Evolutionary conservation across 1,139 yeast genomes (phyloP).

Genomic region (Candida labiduridarum): DNA sequence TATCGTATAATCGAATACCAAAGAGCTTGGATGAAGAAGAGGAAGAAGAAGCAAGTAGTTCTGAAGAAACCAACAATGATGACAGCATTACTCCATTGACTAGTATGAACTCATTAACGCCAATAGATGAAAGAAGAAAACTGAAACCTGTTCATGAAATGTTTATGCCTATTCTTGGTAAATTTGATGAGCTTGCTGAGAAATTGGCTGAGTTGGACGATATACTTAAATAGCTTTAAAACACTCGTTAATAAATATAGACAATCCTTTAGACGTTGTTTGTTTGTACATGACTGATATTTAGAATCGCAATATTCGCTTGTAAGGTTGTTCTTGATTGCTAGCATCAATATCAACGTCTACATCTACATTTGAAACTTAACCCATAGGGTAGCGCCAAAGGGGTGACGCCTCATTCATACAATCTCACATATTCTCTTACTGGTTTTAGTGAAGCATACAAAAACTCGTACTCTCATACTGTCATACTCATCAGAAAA

Average conservation of each 20-base stretch:
- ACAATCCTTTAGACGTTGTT: not conserved
- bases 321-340: too few species aligned
- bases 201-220: constrained; percentile 47
- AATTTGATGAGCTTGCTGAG: constrained; percentile 48
- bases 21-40: constrained; percentile 9
- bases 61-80: constrained; percentile 13
- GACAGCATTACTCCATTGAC: constrained; percentile 38
- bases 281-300: not conserved
- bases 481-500: not conserved
- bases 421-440: not conserved
- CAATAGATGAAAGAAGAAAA: constrained; percentile 25
- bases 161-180: constrained; percentile 49
- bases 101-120: constrained; percentile 37
- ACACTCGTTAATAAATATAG: not conserved
- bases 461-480: not conserved
- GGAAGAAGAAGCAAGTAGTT: constrained; percentile 5
- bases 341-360: too few species aligned
- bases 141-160: constrained; percentile 46
- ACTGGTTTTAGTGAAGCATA: not conserved
- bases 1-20: constrained; percentile 6
- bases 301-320: too few species aligned
- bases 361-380: not conserved
- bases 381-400: not conserved
- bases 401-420: not conserved
- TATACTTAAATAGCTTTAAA: constrained; percentile 8